These are phyloP conservation scores for Fonsecaea pedrosoi DNA, from an alignment of 2,329 filamentous ascomycete genomes.

Conservation along the genomic window DNA sequence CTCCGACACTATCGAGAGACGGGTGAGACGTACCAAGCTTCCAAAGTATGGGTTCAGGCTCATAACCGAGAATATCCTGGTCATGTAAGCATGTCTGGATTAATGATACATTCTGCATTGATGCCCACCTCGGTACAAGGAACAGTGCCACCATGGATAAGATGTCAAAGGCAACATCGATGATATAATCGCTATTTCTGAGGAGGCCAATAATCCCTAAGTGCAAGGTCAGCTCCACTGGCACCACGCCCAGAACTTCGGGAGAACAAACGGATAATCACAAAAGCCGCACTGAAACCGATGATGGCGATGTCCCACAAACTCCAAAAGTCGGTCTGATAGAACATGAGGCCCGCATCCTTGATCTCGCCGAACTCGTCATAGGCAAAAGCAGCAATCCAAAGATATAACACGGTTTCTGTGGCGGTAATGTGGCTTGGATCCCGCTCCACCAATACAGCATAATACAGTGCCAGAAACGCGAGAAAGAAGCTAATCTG, in stretches of 20 bases:
- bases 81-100: slow-evolving; percentile 22
- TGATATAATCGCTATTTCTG: slow-evolving; percentile 66
- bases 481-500: slow-evolving; percentile 80
- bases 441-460: slow-evolving; percentile 78
- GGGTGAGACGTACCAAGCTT: slow-evolving; percentile 62
- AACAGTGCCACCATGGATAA: slow-evolving; percentile 86
- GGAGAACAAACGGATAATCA: slow-evolving; percentile 68
- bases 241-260: slow-evolving; percentile 20
- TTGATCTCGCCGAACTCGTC: slow-evolving; percentile 84
- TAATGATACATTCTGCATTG: slow-evolving; percentile 9
- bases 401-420: slow-evolving; percentile 79
- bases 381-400: slow-evolving; percentile 86
- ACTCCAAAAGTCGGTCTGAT: slow-evolving; percentile 83
- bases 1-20: not conserved
- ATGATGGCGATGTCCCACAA: slow-evolving; percentile 77
- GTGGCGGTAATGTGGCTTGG: slow-evolving; percentile 68
- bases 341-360: slow-evolving; percentile 86
- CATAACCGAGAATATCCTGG: slow-evolving; percentile 81
- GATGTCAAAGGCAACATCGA: slow-evolving; percentile 85
- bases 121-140: slow-evolving; percentile 72
- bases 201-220: slow-evolving; percentile 71
- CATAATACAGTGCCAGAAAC: slow-evolving; percentile 82
- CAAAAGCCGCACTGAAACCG: slow-evolving; percentile 72
- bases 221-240: not conserved
- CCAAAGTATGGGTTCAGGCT: slow-evolving; percentile 91